Evolutionary conservation across 2,329 filamentous ascomycete species (phyloP), one percentile per base, ranked within the genome.

Genomic region (Phialophora chinensis): DNA sequence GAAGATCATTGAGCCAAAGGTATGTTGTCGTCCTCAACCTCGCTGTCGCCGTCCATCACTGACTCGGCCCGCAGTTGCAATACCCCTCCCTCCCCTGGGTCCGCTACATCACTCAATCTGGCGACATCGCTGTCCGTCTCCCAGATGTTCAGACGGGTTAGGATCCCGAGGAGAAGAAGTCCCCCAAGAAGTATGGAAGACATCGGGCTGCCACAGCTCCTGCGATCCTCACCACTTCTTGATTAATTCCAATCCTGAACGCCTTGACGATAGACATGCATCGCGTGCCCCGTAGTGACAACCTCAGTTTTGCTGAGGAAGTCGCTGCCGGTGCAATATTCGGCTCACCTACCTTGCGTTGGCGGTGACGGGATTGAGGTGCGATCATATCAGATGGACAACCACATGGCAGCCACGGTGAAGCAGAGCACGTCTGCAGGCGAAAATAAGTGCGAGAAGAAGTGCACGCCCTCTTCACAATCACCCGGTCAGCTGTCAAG

Each of bases 1-100:
- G 79, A 99, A 99, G 86, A 99, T 99, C 76, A 98, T 96, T 71
- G 95, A 99, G 81, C 95, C 95, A 55, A 99, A 99, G 92, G 94
- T 97, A 83, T 75, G 87, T 70, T 3, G 60, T 44, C 29, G 53
- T 44, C 53, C 44, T 23, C 25, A 52, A 5, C 49, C 4, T 27
- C 2, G 20, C 66, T 62, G 29, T 59, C 52, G 31, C 25, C 29
- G 17, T 25, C 44, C 3, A 27, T 42, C 54, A 42, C 65, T 66
- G 25, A 63, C 54, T 4, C 8, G n/a, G 8, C 27, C 38, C 38
- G 5, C 73, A 97, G 93, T 82, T 98, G 71, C 95, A 99, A 95
- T 99, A 99, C 78, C 93, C 93, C 3, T 97, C 93, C 25, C 83
- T 98, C 61, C 95, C 95, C 0, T 99, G 95, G 95, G 95, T 99